phyloP scores from a whole-genome alignment of 495 filamentous ascomycete species.

The Penicillium waksmanii region DNA sequence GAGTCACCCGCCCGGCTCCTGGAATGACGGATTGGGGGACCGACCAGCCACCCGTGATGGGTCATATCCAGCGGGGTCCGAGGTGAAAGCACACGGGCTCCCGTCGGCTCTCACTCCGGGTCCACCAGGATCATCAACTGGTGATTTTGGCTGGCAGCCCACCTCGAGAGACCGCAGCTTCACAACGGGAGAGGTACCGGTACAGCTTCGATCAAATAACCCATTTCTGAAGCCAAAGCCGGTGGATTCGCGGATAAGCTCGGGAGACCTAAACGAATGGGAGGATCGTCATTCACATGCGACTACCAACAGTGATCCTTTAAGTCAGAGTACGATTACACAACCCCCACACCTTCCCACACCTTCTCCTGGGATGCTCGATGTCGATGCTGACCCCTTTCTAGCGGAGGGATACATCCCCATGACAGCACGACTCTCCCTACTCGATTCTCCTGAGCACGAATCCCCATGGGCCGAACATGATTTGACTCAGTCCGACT shows the following conservation, averaged over 20 bases:
- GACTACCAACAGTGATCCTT: conserved; percentile 27
- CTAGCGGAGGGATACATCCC: conserved; percentile 50
- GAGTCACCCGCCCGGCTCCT: conserved; percentile 35
- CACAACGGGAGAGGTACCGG: conserved; percentile 32
- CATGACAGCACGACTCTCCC: conserved; percentile 50
- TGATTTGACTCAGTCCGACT: conserved; percentile 1
- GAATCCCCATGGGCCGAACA: conserved; percentile 17
- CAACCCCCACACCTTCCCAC: neutral
- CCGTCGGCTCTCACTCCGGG: conserved; percentile 35
- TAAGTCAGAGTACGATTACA: conserved; percentile 38
- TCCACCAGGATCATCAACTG: conserved; percentile 23
- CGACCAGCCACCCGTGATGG: conserved; percentile 20
- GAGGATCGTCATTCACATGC: conserved; percentile 30
- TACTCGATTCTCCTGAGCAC: conserved; percentile 14
- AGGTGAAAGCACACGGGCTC: conserved; percentile 20
- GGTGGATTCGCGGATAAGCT: conserved; percentile 23
- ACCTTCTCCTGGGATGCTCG: neutral
- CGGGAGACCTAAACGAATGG: conserved; percentile 29
- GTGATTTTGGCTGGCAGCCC: conserved; percentile 30
- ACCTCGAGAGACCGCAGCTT: conserved; percentile 8
- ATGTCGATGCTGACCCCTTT: conserved; percentile 18
- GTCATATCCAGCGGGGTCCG: conserved; percentile 13
- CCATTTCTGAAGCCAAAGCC: conserved; percentile 43
- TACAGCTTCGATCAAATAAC: conserved; percentile 49
- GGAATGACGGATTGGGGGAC: conserved; percentile 40